These are phyloP conservation scores for Paecilomyces sp. DNA, from an alignment of 2,329 filamentous ascomycete genomes.

Conservation along the genomic window DNA sequence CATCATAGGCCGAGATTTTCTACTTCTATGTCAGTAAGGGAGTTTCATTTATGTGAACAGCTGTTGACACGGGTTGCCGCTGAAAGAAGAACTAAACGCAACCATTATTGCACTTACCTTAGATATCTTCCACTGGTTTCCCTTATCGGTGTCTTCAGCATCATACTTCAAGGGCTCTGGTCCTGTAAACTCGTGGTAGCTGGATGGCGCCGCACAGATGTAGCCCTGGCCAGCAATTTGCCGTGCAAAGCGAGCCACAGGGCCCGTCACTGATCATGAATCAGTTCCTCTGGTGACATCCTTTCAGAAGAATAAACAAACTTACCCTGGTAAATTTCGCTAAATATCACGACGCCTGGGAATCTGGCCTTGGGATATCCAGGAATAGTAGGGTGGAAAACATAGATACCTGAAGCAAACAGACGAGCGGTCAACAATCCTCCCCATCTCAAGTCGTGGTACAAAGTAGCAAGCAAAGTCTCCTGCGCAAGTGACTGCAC, in stretches of 20 bases:
- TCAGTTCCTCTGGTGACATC: constrained; percentile 1
- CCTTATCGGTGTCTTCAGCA: constrained; percentile 75
- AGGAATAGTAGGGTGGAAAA: constrained; percentile 79
- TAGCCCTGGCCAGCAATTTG: constrained; percentile 91
- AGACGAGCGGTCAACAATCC: background rate
- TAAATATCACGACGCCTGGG: constrained; percentile 81
- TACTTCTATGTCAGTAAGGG: constrained; percentile 23
- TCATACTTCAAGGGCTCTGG: constrained; percentile 81
- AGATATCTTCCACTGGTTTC: constrained; percentile 77
- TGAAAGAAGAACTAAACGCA: background rate
- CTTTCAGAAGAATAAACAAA: background rate
- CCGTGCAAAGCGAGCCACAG: constrained; percentile 79
- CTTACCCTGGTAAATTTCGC: constrained; percentile 90
- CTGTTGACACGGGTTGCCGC: background rate
- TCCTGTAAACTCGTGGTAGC: constrained; percentile 87
- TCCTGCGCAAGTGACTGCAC: background rate
- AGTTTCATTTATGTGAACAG: background rate
- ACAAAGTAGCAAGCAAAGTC: background rate
- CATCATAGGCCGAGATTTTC: constrained; percentile 80
- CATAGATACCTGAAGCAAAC: constrained; percentile 62
- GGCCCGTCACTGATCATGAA: constrained; percentile 64
- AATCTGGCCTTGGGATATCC: constrained; percentile 86
- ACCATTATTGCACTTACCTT: constrained; percentile 47
- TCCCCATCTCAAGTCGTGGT: background rate
- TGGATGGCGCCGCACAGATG: constrained; percentile 83